Evolutionary conservation across 345 rosid species (phyloP).

Genomic region (Eucalyptus globulus): DNA sequence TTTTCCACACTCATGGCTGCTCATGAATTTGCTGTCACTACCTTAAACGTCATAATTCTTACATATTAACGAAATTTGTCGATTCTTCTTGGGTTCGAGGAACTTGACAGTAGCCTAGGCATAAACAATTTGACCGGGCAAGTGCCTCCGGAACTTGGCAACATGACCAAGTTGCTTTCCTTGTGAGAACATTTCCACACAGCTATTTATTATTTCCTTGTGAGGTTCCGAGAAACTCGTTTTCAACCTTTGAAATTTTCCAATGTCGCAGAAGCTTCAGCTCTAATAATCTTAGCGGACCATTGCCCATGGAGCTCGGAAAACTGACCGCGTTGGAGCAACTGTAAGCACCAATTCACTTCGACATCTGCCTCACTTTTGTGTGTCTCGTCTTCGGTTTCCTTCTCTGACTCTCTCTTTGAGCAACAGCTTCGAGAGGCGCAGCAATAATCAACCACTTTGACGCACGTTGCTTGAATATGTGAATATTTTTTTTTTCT

Average conservation of each 20-base stretch:
- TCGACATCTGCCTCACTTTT: neutral
- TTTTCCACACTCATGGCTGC: neutral
- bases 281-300: constrained; percentile 41
- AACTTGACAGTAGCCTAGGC: constrained; percentile 37
- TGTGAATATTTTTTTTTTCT: neutral
- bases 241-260: neutral
- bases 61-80: neutral
- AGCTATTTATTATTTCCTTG: neutral
- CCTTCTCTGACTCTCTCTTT: neutral
- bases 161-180: constrained; percentile 30
- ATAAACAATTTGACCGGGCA: constrained; percentile 45
- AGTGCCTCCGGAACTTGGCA: constrained; percentile 45
- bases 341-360: constrained; percentile 18
- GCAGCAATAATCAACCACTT: neutral
- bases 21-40: neutral
- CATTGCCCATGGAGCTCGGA: constrained; percentile 33
- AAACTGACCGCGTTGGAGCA: constrained; percentile 29
- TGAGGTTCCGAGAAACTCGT: neutral
- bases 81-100: neutral
- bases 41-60: neutral
- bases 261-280: constrained; percentile 33
- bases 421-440: neutral
- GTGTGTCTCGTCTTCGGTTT: neutral
- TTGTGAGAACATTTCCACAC: constrained; percentile 21
- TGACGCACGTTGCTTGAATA: neutral